Evolutionary conservation across 108 stramenopile species (phyloP).

Genomic region (Discostella stelligeroides): DNA sequence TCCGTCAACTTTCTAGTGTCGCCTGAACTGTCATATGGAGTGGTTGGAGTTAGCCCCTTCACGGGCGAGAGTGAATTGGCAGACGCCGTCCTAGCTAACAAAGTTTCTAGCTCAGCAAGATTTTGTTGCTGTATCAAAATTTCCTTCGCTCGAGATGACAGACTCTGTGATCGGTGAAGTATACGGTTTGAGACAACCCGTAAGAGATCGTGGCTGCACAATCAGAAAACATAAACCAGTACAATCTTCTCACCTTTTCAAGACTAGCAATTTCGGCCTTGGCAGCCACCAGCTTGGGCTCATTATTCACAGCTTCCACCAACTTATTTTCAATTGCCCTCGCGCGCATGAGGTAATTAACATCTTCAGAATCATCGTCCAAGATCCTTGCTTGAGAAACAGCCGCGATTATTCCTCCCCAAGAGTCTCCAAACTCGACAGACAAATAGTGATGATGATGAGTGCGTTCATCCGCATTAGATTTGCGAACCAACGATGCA

Average conservation of each 20-base stretch:
- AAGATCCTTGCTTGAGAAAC: constrained; percentile 57
- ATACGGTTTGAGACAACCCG: not conserved
- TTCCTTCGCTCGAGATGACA: constrained; percentile 74
- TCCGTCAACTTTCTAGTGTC: constrained; percentile 63
- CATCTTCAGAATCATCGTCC: constrained; percentile 74
- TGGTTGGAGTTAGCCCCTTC: constrained; percentile 42
- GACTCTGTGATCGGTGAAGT: constrained; percentile 29
- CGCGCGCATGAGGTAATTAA: constrained; percentile 71
- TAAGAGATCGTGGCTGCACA: not conserved
- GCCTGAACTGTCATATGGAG: constrained; percentile 37
- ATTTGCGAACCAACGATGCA: constrained; percentile 30
- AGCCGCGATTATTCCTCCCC: constrained; percentile 70
- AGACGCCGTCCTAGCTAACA: constrained; percentile 60
- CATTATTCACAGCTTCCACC: constrained; percentile 64
- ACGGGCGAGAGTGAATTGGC: constrained; percentile 49
- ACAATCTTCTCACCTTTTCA: constrained; percentile 57
- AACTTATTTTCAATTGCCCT: constrained; percentile 63
- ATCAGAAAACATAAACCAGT: not conserved
- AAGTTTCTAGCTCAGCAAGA: constrained; percentile 72
- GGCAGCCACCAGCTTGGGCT: constrained; percentile 63
- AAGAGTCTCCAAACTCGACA: constrained; percentile 75
- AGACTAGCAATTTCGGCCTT: constrained; percentile 65
- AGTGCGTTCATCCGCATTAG: constrained; percentile 34
- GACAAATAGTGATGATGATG: constrained; percentile 66
- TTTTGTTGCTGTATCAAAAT: constrained; percentile 72